Evolutionary conservation across 805 yeast genomes (phyloP).

Genomic region (Candida andamanensis): DNA sequence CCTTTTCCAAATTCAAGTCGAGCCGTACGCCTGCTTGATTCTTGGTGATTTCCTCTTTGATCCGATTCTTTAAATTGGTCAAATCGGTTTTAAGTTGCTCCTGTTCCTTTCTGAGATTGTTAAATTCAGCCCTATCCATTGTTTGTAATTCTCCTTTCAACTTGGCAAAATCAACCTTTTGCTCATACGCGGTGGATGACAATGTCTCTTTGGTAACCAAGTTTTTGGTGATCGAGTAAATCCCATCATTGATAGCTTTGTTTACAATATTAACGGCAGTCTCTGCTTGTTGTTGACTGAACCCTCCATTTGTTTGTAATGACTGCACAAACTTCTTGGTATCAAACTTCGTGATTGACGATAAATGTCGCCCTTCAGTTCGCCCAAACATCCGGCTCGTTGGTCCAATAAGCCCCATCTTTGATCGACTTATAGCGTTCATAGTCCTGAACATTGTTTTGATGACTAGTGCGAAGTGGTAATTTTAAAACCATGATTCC

Average conservation of each 20-base stretch:
- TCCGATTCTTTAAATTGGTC: constrained; percentile 76
- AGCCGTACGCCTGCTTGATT: constrained; percentile 85
- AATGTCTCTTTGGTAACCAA: constrained; percentile 82
- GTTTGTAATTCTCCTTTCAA: constrained; percentile 87
- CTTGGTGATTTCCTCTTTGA: constrained; percentile 88
- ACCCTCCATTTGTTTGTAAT: constrained; percentile 62
- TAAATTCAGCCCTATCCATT: constrained; percentile 81
- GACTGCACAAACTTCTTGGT: constrained; percentile 69
- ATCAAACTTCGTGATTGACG: constrained; percentile 52
- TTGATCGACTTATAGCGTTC: too few relatives aligned
- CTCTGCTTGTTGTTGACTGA: constrained; percentile 70
- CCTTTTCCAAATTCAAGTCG: constrained; percentile 90
- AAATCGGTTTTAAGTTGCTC: constrained; percentile 79
- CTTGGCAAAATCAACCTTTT: constrained; percentile 94
- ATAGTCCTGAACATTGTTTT: too few relatives aligned
- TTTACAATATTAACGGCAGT: constrained; percentile 71
- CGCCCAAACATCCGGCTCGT: neutral
- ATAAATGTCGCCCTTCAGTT: neutral
- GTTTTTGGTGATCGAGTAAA: constrained; percentile 65
- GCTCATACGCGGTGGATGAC: constrained; percentile 85
- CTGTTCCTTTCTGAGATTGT: constrained; percentile 77
- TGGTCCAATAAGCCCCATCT: too few relatives aligned
- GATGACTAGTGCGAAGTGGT: too few relatives aligned
- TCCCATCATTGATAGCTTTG: constrained; percentile 74
- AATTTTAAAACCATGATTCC: too few relatives aligned